Evolutionary conservation across 768 basidiomycete species (phyloP).

Genomic region (Sistotremastrum suecicum): DNA sequence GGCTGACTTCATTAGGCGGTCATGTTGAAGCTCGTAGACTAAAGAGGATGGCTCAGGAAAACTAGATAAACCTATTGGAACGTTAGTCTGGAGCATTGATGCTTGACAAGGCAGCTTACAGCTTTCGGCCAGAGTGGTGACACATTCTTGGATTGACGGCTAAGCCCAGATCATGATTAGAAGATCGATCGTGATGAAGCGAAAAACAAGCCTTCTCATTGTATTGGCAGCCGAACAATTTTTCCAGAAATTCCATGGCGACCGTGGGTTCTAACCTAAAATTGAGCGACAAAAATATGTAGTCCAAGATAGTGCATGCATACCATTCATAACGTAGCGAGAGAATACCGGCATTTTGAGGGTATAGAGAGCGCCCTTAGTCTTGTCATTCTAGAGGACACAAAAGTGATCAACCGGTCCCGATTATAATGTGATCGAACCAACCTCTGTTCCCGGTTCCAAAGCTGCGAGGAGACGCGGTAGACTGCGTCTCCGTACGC

Average conservation of each 20-base stretch:
- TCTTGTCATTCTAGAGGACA: slow-evolving; percentile 39
- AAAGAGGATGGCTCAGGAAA: slow-evolving; percentile 50
- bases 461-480: slow-evolving; percentile 42
- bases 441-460: slow-evolving; percentile 51
- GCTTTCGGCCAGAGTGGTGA: slow-evolving; percentile 49
- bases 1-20: slow-evolving; percentile 25
- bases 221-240: slow-evolving; percentile 59
- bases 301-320: neutral
- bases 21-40: slow-evolving; percentile 36
- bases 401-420: too few species aligned
- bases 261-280: slow-evolving; percentile 43
- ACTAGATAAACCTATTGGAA: slow-evolving; percentile 34
- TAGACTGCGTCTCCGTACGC: slow-evolving; percentile 47
- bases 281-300: slow-evolving; percentile 3
- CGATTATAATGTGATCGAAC: too few species aligned
- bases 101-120: slow-evolving; percentile 21
- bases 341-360: slow-evolving; percentile 53
- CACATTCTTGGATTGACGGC: slow-evolving; percentile 66
- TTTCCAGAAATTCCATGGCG: slow-evolving; percentile 40
- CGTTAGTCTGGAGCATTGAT: slow-evolving; percentile 5
- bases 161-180: slow-evolving; percentile 12
- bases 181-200: neutral
- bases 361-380: slow-evolving; percentile 84
- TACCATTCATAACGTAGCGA: slow-evolving; percentile 9
- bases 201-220: slow-evolving; percentile 56